Evolutionary conservation across 2,329 filamentous ascomycete species (phyloP).

Genomic region (Rutstroemia sp.): DNA sequence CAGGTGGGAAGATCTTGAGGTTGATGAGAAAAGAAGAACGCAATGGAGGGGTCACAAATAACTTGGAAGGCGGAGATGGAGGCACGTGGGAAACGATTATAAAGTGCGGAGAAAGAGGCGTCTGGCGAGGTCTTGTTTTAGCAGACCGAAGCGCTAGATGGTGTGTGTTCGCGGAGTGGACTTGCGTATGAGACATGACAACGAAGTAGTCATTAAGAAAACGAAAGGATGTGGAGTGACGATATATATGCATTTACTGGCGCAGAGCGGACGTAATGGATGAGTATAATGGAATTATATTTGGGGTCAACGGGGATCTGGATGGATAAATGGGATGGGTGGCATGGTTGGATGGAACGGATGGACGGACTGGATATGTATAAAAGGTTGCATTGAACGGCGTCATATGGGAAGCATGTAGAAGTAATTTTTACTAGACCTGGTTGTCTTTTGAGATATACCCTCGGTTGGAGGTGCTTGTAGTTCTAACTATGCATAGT

Average conservation of each 20-base stretch:
- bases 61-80: slow-evolving; percentile 59
- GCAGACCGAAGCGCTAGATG: slow-evolving; percentile 78
- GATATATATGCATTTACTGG: slow-evolving; percentile 5
- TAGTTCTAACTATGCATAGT: slow-evolving; percentile 2
- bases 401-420: slow-evolving; percentile 6
- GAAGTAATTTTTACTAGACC: slow-evolving; percentile 2
- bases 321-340: background rate
- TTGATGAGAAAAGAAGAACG: slow-evolving; percentile 74
- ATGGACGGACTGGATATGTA: background rate
- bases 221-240: background rate
- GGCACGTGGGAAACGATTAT: slow-evolving; percentile 85
- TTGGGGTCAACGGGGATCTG: background rate
- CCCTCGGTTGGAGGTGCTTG: background rate
- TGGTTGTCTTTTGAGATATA: background rate
- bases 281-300: slow-evolving; percentile 5
- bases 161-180: slow-evolving; percentile 91
- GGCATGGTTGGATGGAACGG: background rate
- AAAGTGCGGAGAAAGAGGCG: slow-evolving; percentile 76
- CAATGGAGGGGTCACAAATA: slow-evolving; percentile 27
- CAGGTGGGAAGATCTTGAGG: slow-evolving; percentile 87
- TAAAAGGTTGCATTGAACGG: slow-evolving; percentile 1
- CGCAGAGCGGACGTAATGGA: slow-evolving; percentile 4
- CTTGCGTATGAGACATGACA: slow-evolving; percentile 24
- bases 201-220: background rate
- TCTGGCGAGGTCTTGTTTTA: slow-evolving; percentile 74